Evolutionary conservation across 2,329 filamentous ascomycete species (phyloP).

Genomic region (Atkinsonella texensis): DNA sequence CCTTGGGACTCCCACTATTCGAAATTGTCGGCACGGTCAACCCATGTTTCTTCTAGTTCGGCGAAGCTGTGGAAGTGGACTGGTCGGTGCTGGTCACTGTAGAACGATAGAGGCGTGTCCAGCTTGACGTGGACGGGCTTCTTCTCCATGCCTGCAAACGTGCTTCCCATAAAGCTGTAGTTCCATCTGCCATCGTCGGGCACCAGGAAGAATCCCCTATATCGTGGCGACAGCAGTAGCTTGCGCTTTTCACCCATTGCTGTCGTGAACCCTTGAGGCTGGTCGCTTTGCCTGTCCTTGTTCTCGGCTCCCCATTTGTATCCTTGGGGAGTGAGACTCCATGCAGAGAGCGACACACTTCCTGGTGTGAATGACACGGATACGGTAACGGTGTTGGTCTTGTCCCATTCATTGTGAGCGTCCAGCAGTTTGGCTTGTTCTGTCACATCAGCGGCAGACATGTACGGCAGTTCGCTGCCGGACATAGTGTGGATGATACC

Average conservation of each 20-base stretch:
- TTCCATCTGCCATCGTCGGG: conserved; percentile 89
- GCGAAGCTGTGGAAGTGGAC: conserved; percentile 97
- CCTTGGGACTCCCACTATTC: conserved; percentile 40
- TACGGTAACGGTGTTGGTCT: conserved; percentile 84
- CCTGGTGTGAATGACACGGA: conserved; percentile 94
- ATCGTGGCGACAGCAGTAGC: conserved; percentile 81
- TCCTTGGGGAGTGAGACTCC: conserved; percentile 80
- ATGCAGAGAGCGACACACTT: conserved; percentile 87
- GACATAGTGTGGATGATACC: conserved; percentile 93
- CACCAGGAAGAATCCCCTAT: conserved; percentile 91
- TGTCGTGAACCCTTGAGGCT: conserved; percentile 86
- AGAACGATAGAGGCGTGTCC: conserved; percentile 82
- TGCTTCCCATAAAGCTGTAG: conserved; percentile 93
- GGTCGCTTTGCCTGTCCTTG: conserved; percentile 82
- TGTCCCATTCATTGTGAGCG: conserved; percentile 52
- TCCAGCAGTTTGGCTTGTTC: conserved; percentile 87
- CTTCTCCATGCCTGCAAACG: conserved; percentile 82
- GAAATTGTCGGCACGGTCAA: conserved; percentile 87
- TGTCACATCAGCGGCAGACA: conserved; percentile 90
- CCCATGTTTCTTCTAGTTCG: conserved; percentile 93
- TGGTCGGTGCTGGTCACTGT: conserved; percentile 82
- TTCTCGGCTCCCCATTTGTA: conserved; percentile 98
- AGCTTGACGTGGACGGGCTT: conserved; percentile 84
- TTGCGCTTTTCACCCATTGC: conserved; percentile 93
- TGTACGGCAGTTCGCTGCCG: conserved; percentile 90